A percentile compares a stretch with the other conserved stretches of the same genome.
Conservation (phyloP, 2,329 filamentous ascomycete genomes). For the Botrytis porri region DNA sequence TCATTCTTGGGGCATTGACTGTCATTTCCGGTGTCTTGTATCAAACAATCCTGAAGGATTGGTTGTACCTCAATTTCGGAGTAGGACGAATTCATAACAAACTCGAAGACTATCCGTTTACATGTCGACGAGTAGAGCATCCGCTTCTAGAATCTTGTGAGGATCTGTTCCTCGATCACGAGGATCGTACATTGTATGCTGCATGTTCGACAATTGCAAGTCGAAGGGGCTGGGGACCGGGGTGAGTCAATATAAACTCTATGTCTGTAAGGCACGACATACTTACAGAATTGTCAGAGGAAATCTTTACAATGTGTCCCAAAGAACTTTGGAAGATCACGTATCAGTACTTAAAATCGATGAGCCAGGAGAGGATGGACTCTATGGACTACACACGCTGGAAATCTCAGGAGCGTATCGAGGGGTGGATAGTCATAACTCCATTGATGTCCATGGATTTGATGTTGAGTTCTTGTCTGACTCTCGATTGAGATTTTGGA, state of each 20-base stretch:
- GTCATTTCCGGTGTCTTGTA: conserved; percentile 28
- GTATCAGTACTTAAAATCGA: conserved; percentile 24
- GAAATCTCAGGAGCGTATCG: conserved; percentile 26
- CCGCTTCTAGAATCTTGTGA: conserved; percentile 33
- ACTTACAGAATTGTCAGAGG: neutral
- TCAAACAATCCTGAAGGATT: conserved; percentile 35
- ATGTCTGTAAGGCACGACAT: neutral
- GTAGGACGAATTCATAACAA: conserved; percentile 35
- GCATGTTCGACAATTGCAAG: conserved; percentile 27
- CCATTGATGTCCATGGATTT: conserved; percentile 38
- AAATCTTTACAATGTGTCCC: neutral
- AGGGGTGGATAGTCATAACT: conserved; percentile 29
- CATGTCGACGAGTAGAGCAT: conserved; percentile 30
- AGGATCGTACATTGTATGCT: conserved; percentile 32
- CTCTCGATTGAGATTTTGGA: conserved; percentile 34
- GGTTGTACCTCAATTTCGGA: conserved; percentile 37
- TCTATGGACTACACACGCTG: conserved; percentile 29
- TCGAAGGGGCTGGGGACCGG: conserved; percentile 1
- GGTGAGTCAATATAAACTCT: neutral
- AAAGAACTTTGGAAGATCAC: neutral
- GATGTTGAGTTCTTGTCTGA: conserved; percentile 35
- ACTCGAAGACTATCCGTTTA: conserved; percentile 38
- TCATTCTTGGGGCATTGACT: neutral
- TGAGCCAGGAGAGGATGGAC: conserved; percentile 29
- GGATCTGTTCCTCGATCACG: conserved; percentile 36